Base-by-base conservation (phyloP, 441 rosid species). In the Corymbia citriodora region DNA sequence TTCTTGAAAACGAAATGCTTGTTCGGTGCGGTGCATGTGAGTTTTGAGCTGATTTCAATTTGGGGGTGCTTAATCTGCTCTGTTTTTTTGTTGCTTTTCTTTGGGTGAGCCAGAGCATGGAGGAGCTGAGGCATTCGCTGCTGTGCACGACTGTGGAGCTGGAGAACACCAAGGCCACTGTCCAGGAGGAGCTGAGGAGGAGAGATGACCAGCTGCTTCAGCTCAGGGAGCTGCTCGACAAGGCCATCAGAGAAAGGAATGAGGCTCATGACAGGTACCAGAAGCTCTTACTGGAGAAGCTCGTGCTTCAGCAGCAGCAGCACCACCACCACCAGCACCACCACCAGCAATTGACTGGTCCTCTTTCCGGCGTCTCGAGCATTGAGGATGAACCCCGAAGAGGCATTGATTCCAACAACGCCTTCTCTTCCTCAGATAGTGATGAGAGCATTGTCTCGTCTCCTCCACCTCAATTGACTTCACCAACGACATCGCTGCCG, bases 391-490 rank as follows among this genome's bases (percentile, higher is more conserved):
- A 96, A 50, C 96, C 94, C 88, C 89, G 93, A 88, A 90, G 92
- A 92, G 93, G 92, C 88, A 92, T 92, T 31, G 95, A 93, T 89
- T 93, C 93, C 86, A 93, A 94, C 93, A 85, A 93, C 90, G 96
- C 94, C 74, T 92, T 96, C 90, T 95, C 92, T 8, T 94, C 95
- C 54, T 96, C 99, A 9, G 99, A 98, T 82, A 95, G 99, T 52
- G 99, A 98, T 87, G 99, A 97, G 91, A 97, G 98, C 96, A 96
- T 96, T 45, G 99, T 98, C 88, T 97, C 99, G 25, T 96, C 98
- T 90, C 94, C 91, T 14, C 89, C 90, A 6, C 91, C 94, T 52
- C 93, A 89, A 53, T 55, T 86, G 54, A 68, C 85, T 1, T 88
- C 91, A 82, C 87, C 92, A 59, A 61, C 89, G 36, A 65, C 81